These are phyloP conservation scores for Aechmea fasciata DNA, from an alignment of 176 grass and related monocot species.

Conservation along the genomic window DNA sequence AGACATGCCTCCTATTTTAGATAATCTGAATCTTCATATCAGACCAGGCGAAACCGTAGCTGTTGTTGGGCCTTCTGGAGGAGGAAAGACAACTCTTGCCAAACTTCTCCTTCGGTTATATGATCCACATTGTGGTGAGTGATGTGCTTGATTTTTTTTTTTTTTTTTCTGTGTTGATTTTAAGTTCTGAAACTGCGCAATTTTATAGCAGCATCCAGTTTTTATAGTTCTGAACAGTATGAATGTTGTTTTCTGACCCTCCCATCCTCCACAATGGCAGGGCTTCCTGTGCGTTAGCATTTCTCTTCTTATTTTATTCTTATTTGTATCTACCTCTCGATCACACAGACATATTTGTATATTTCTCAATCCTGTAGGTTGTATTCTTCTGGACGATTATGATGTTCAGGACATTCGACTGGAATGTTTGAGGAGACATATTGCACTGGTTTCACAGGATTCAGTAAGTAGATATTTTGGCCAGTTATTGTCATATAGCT, in stretches of 20 bases:
- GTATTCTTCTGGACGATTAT: slow-evolving; percentile 62
- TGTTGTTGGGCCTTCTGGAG: slow-evolving; percentile 65
- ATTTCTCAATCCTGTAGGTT: slow-evolving; percentile 32
- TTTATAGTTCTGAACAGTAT: not conserved
- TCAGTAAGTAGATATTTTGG: slow-evolving; percentile 25
- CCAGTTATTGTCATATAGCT: not conserved
- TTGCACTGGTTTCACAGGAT: slow-evolving; percentile 71
- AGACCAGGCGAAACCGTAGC: slow-evolving; percentile 60
- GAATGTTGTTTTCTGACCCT: no score
- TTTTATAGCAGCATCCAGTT: slow-evolving; percentile 5
- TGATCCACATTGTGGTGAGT: slow-evolving; percentile 62
- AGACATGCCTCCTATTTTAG: slow-evolving; percentile 34
- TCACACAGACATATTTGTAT: not conserved
- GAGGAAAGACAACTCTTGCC: slow-evolving; percentile 73
- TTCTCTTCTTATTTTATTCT: no score
- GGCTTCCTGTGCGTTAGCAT: no score
- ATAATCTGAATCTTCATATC: slow-evolving; percentile 54
- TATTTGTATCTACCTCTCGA: not conserved
- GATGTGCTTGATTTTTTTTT: not conserved
- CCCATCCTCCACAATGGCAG: no score
- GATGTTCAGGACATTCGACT: slow-evolving; percentile 61
- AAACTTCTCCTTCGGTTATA: slow-evolving; percentile 75
- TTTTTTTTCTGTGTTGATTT: not conserved
- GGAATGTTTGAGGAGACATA: slow-evolving; percentile 53
- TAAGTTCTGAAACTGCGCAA: not conserved